Conservation (phyloP, 148 eudicot genomes). For the Rheum nobile region DNA sequence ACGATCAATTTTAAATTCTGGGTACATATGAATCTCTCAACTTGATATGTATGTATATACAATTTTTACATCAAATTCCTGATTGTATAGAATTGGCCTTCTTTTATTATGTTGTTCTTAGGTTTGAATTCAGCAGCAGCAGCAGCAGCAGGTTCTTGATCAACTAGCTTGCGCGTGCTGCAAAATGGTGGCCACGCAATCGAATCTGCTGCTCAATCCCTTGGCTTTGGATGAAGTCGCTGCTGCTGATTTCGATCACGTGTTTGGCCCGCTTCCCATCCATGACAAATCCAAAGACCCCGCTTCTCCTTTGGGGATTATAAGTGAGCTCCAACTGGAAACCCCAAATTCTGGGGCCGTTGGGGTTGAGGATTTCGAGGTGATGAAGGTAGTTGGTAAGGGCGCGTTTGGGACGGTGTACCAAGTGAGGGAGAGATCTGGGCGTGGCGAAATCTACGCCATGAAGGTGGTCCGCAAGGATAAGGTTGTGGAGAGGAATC, state of each 20-base stretch:
- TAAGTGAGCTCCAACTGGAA: not conserved
- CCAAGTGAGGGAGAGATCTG: slow-evolving; percentile 24
- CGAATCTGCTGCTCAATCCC: not conserved
- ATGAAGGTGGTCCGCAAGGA: slow-evolving; percentile 49
- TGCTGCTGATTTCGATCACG: slow-evolving; percentile 19
- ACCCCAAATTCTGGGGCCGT: not conserved
- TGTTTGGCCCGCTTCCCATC: slow-evolving; percentile 17
- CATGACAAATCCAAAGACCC: not conserved
- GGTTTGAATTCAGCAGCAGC: no score
- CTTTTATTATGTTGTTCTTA: no score
- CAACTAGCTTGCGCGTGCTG: no score
- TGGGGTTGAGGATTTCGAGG: slow-evolving; percentile 30
- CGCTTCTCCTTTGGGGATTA: not conserved
- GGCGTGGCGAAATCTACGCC: slow-evolving; percentile 21
- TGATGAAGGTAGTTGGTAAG: slow-evolving; percentile 36
- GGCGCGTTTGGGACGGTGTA: slow-evolving; percentile 37
- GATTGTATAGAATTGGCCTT: no score
- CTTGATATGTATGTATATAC: no score
- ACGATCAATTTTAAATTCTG: not conserved
- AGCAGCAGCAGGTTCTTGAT: no score
- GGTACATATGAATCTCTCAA: not conserved
- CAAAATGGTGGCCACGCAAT: not conserved
- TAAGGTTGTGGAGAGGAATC: slow-evolving; percentile 24
- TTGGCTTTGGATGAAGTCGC: slow-evolving; percentile 7
- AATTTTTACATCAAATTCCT: no score